Percentiles rank a stretch among this genome's conserved stretches.
phyloP scores from a whole-genome alignment of 192 early-diverging fungal species.

The Mortierella antarctica region DNA sequence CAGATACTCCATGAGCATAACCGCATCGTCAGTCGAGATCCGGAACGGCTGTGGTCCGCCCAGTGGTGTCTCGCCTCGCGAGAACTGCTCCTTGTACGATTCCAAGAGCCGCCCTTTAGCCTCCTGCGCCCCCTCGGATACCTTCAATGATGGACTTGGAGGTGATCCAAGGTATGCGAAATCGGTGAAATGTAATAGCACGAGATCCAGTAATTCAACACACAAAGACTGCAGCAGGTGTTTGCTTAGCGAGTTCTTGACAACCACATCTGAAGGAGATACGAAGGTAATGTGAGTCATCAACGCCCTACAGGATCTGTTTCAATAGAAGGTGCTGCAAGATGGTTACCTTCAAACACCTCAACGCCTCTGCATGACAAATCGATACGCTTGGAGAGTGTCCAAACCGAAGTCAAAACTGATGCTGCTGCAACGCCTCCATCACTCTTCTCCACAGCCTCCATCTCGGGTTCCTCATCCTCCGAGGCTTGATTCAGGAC shows the following conservation, averaged over 20 bases:
- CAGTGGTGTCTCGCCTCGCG: neutral
- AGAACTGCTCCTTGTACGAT: neutral
- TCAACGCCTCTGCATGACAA: slow-evolving; percentile 30
- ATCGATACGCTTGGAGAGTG: slow-evolving; percentile 22
- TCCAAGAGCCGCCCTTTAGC: neutral
- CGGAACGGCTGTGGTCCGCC: slow-evolving; percentile 1
- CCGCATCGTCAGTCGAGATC: slow-evolving; percentile 12
- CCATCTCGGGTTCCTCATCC: neutral
- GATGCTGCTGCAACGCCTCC: neutral
- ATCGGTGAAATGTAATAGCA: neutral
- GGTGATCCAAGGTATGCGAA: neutral
- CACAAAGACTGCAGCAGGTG: slow-evolving; percentile 43
- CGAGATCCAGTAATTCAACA: slow-evolving; percentile 18
- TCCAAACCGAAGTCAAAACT: neutral
- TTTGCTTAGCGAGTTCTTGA: slow-evolving; percentile 44
- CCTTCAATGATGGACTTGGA: neutral
- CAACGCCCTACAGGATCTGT: too few species aligned
- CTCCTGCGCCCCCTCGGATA: neutral
- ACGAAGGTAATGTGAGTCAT: too few species aligned
- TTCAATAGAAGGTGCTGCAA: neutral
- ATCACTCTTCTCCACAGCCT: neutral
- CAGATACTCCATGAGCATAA: neutral
- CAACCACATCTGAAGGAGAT: slow-evolving; percentile 9
- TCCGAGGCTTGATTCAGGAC: slow-evolving; percentile 21
- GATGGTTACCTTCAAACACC: slow-evolving; percentile 31